phyloP scores from a whole-genome alignment of 2,329 filamentous ascomycete species.

The Capronia americana region DNA sequence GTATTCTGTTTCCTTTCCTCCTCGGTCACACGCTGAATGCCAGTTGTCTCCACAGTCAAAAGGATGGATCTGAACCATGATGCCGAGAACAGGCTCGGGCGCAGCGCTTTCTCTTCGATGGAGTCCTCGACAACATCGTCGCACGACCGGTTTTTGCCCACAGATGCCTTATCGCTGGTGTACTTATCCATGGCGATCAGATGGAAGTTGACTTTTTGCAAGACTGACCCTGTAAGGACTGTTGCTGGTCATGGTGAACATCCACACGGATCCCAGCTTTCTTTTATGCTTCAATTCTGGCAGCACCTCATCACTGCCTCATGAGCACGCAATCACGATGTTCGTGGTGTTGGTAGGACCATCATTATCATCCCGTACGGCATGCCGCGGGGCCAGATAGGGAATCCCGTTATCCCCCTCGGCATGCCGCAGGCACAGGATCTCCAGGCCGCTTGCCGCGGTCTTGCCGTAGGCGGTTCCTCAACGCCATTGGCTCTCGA shows the following conservation, averaged over 20 bases:
- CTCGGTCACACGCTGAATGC: slow-evolving; percentile 16
- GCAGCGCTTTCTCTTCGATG: slow-evolving; percentile 12
- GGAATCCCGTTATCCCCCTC: background rate
- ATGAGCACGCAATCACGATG: slow-evolving; percentile 2
- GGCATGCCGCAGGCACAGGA: slow-evolving; percentile 9
- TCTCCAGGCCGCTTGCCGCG: slow-evolving; percentile 6
- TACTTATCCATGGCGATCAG: slow-evolving; percentile 8
- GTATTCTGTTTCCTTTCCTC: slow-evolving; percentile 15
- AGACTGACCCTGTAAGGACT: background rate
- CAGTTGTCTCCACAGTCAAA: slow-evolving; percentile 13
- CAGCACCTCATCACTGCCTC: background rate
- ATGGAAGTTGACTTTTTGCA: background rate
- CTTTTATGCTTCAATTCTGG: slow-evolving; percentile 11
- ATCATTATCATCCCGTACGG: slow-evolving; percentile 1
- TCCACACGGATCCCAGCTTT: background rate
- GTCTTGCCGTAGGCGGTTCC: slow-evolving; percentile 4
- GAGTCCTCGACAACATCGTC: slow-evolving; percentile 9
- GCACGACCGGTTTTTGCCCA: background rate
- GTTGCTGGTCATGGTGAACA: slow-evolving; percentile 4
- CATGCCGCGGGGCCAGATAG: slow-evolving; percentile 10
- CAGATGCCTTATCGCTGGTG: background rate
- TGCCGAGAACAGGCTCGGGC: background rate
- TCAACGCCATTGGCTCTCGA: slow-evolving; percentile 1
- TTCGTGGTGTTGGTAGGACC: background rate
- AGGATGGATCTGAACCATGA: slow-evolving; percentile 12